phyloP scores from a whole-genome alignment of 2,329 filamentous ascomycete species.

The Dryadomyces quercus-mongolicae region DNA sequence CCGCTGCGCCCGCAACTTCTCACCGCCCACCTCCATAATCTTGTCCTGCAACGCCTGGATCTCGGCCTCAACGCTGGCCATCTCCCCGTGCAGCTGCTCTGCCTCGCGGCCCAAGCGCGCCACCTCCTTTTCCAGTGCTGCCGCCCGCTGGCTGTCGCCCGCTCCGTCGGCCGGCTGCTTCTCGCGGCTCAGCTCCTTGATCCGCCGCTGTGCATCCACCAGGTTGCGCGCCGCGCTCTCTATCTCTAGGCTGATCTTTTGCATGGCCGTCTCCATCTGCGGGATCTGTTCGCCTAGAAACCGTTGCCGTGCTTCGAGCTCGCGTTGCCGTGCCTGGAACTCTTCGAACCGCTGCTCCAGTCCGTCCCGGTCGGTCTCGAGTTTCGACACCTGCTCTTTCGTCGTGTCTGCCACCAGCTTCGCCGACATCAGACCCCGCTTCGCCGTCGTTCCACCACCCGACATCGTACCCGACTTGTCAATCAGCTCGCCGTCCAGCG shows the following conservation, averaged over 20 bases:
- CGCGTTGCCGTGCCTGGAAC: constrained; percentile 73
- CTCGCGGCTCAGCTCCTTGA: constrained; percentile 73
- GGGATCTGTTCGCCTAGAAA: constrained; percentile 70
- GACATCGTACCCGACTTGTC: constrained; percentile 99
- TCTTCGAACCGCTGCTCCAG: constrained; percentile 73
- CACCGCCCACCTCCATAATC: constrained; percentile 96
- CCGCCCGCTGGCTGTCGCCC: constrained; percentile 59
- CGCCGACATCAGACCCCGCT: constrained; percentile 91
- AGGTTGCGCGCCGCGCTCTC: constrained; percentile 80
- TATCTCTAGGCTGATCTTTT: constrained; percentile 80
- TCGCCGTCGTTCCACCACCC: constrained; percentile 82
- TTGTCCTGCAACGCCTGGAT: constrained; percentile 89
- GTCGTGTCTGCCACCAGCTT: constrained; percentile 80
- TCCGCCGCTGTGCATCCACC: constrained; percentile 68
- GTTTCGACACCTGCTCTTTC: constrained; percentile 77
- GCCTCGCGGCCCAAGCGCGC: constrained; percentile 64
- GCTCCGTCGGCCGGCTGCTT: constrained; percentile 62
- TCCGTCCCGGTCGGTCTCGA: constrained; percentile 76
- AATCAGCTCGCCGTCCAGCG: constrained; percentile 86
- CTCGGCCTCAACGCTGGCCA: constrained; percentile 80
- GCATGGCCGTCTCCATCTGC: constrained; percentile 75
- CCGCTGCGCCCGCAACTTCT: constrained; percentile 81
- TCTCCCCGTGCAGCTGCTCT: constrained; percentile 68
- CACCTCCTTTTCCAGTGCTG: constrained; percentile 66
- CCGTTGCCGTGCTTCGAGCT: constrained; percentile 62